Percentiles rank a stretch among this genome's conserved stretches.
Evolutionary conservation across 2,329 filamentous ascomycete genomes (phyloP).

Genomic region (Claviceps pusilla): DNA sequence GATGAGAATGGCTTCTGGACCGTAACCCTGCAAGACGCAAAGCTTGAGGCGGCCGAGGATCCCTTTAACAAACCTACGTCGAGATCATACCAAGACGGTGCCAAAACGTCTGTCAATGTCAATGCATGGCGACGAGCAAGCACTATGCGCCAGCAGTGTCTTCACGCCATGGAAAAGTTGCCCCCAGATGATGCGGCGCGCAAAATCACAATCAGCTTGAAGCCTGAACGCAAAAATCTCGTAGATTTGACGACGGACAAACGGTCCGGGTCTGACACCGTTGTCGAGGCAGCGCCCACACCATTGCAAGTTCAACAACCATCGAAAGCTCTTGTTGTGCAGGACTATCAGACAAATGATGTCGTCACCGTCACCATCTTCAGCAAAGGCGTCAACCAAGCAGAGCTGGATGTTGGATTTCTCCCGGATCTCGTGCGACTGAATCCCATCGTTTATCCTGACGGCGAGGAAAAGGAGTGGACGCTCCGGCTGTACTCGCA

Average conservation of each 20-base stretch:
- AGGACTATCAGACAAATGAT: constrained; percentile 22
- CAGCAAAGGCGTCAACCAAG: constrained; percentile 26
- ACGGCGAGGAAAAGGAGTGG: constrained; percentile 45
- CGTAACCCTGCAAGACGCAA: constrained; percentile 19
- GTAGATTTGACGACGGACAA: constrained; percentile 7
- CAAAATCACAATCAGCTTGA: constrained; percentile 25
- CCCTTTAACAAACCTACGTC: constrained; percentile 10
- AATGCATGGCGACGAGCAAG: constrained; percentile 26
- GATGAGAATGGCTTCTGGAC: constrained; percentile 34
- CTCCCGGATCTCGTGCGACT: constrained; percentile 13
- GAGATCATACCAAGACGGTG: background rate
- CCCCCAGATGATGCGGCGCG: constrained; percentile 29
- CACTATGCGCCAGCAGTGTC: constrained; percentile 31
- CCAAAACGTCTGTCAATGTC: background rate
- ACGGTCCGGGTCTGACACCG: background rate
- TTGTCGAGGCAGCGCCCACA: background rate
- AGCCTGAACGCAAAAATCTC: constrained; percentile 19
- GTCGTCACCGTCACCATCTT: constrained; percentile 26
- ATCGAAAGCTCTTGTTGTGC: constrained; percentile 11
- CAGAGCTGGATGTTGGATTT: constrained; percentile 24
- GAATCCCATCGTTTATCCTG: constrained; percentile 19
- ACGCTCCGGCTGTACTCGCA: constrained; percentile 49
- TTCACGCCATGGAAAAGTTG: constrained; percentile 29
- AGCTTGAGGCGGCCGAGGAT: constrained; percentile 11
- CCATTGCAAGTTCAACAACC: no score